Conservation (phyloP, 2,329 filamentous ascomycete genomes). For the Apiospora phragmitis region DNA sequence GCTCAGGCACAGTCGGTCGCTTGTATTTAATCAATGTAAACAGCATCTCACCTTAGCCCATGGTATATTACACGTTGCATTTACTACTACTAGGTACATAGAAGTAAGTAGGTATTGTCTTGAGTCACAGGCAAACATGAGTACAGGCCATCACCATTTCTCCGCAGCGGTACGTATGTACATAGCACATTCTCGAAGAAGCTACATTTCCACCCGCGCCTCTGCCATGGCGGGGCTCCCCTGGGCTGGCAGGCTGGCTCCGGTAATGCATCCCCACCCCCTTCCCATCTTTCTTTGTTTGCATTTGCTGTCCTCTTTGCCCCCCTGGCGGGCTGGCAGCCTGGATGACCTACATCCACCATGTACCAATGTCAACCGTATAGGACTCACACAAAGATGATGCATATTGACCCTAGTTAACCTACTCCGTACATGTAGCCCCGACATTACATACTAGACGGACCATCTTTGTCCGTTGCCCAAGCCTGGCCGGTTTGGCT, state of each 20-base stretch:
- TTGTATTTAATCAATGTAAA: too few species aligned
- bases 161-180: not conserved
- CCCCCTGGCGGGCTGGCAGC: not conserved
- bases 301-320: not conserved
- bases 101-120: not conserved
- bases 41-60: not conserved
- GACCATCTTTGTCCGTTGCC: not conserved
- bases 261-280: not conserved
- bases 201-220: not conserved
- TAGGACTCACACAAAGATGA: not conserved
- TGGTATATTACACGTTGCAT: not conserved
- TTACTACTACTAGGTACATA: not conserved
- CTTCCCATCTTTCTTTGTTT: not conserved
- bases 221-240: not conserved
- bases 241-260: not conserved
- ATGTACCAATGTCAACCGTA: not conserved
- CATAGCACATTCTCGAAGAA: conserved; percentile 12
- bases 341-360: not conserved
- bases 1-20: not conserved
- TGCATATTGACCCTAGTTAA: not conserved
- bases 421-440: too few species aligned
- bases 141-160: not conserved
- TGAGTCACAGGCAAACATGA: too few species aligned
- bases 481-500: not conserved
- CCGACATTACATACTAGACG: too few species aligned